These are phyloP conservation scores for Kurtzmaniella cleridarum DNA, from an alignment of 805 yeast genomes.

Conservation along the genomic window DNA sequence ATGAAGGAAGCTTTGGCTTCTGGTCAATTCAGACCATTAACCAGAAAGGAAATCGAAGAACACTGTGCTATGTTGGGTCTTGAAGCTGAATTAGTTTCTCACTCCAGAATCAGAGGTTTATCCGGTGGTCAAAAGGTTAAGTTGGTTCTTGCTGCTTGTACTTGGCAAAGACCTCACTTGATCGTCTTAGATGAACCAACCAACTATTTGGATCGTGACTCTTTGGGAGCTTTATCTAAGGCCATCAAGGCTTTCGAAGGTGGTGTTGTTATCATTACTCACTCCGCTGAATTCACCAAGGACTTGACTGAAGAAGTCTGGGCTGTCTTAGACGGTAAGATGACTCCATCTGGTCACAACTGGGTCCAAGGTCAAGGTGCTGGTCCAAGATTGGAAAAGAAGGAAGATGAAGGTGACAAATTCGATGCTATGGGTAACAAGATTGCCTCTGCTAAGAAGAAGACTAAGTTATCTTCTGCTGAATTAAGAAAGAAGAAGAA, in stretches of 20 bases:
- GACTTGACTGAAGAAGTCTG: slow-evolving; percentile 99
- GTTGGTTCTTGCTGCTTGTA: slow-evolving; percentile 99
- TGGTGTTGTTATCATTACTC: slow-evolving; percentile 99
- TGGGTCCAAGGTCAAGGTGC: slow-evolving; percentile 99
- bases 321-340: slow-evolving; percentile 97
- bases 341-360: slow-evolving; percentile 99
- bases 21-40: slow-evolving; percentile 99
- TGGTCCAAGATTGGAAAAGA: slow-evolving; percentile 99
- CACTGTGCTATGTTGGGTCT: slow-evolving; percentile 98
- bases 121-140: slow-evolving; percentile 99
- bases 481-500: slow-evolving; percentile 99
- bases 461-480: slow-evolving; percentile 95
- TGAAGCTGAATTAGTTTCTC: slow-evolving; percentile 98
- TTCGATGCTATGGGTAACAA: slow-evolving; percentile 99
- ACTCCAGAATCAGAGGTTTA: slow-evolving; percentile 99
- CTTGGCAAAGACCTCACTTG: slow-evolving; percentile 99
- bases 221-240: slow-evolving; percentile 98
- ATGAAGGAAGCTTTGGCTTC: slow-evolving; percentile 99
- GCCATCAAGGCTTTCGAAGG: slow-evolving; percentile 98
- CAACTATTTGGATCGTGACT: slow-evolving; percentile 98
- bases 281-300: slow-evolving; percentile 99
- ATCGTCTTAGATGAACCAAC: slow-evolving; percentile 99
- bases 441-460: slow-evolving; percentile 94
- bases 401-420: slow-evolving; percentile 95
- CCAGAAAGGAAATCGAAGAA: slow-evolving; percentile 99